Evolutionary conservation across 768 basidiomycete genomes (phyloP).

Genomic region (Cyclocybe cylindracea): DNA sequence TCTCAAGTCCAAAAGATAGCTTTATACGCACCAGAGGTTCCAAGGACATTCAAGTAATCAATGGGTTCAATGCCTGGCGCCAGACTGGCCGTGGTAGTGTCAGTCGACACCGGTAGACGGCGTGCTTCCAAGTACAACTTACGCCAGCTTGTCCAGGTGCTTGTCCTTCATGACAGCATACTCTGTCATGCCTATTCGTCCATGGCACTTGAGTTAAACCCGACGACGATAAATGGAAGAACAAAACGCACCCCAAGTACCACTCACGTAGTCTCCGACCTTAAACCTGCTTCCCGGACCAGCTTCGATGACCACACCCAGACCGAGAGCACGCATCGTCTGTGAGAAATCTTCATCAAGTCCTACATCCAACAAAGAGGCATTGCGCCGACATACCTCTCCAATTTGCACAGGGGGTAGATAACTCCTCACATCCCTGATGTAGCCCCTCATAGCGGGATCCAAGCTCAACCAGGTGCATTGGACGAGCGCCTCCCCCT

Average conservation of each 20-base stretch:
- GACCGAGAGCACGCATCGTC: slow-evolving; percentile 72
- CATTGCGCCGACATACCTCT: slow-evolving; percentile 36
- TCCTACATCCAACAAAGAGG: background rate
- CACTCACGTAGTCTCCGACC: slow-evolving; percentile 71
- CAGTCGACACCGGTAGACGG: background rate
- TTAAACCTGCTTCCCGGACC: slow-evolving; percentile 56
- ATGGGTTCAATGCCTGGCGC: slow-evolving; percentile 59
- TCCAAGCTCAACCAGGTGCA: slow-evolving; percentile 82
- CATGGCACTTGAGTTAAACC: background rate
- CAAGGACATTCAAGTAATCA: slow-evolving; percentile 86
- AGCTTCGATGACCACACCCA: slow-evolving; percentile 65
- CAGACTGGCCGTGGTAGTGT: slow-evolving; percentile 20
- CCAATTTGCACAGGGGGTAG: slow-evolving; percentile 72
- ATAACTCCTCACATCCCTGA: slow-evolving; percentile 74
- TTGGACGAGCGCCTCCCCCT: slow-evolving; percentile 66
- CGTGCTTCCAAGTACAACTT: slow-evolving; percentile 21
- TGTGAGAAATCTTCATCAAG: slow-evolving; percentile 14
- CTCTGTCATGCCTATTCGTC: slow-evolving; percentile 70
- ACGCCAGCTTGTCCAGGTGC: slow-evolving; percentile 56
- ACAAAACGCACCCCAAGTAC: slow-evolving; percentile 52
- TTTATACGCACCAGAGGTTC: slow-evolving; percentile 58
- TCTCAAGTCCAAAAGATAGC: background rate
- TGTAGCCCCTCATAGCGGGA: slow-evolving; percentile 86
- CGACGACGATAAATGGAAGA: background rate
- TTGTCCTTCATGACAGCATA: slow-evolving; percentile 64